Conservation (phyloP, 371 early-diverging fungal genomes). For the Nematocida ausubeli region DNA sequence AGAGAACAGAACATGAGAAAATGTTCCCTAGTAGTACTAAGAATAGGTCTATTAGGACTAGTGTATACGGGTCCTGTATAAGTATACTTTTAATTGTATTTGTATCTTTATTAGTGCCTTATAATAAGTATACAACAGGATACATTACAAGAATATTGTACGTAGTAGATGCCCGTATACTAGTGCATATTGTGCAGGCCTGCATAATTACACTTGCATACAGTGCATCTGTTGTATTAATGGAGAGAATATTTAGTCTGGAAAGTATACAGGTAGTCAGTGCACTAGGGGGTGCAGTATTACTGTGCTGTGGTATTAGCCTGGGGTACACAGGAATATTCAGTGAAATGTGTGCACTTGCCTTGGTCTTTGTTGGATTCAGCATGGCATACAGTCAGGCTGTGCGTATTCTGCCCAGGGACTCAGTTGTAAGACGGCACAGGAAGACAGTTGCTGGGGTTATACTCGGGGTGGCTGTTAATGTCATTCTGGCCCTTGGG, state of each 20-base stretch:
- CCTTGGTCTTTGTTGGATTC: not conserved
- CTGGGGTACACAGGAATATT: not conserved
- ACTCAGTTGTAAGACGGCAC: not conserved
- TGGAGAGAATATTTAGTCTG: not conserved
- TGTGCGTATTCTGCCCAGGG: not conserved
- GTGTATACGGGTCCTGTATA: too few species aligned
- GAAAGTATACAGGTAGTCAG: not conserved
- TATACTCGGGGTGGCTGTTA: not conserved
- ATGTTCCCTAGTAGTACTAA: slow-evolving; percentile 1
- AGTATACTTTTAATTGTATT: too few species aligned
- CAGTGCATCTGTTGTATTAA: not conserved
- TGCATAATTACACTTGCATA: not conserved
- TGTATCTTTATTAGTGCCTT: not conserved
- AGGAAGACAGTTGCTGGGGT: not conserved
- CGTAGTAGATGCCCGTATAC: not conserved
- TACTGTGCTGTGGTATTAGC: not conserved
- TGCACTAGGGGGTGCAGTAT: not conserved
- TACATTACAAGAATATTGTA: not conserved
- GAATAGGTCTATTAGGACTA: not conserved
- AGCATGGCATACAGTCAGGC: not conserved
- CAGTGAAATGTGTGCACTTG: not conserved
- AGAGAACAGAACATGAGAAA: not conserved
- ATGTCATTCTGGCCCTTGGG: not conserved
- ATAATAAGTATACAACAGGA: not conserved
- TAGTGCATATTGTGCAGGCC: not conserved